Conservation (phyloP, 306 rosid species). For the Vicia villosa region DNA sequence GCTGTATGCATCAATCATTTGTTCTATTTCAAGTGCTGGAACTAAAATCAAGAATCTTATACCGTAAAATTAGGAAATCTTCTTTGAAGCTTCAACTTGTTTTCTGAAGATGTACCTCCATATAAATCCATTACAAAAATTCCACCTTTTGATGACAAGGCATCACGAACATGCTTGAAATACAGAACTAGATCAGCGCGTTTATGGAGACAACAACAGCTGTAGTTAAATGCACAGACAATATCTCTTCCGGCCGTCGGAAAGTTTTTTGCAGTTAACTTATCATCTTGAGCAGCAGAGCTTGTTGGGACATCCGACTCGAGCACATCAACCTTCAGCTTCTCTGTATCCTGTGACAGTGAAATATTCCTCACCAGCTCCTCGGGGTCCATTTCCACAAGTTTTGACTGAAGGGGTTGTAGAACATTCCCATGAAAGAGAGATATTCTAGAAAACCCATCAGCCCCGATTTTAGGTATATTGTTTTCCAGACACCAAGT, state of each 20-base stretch:
- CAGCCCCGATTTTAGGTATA: conserved; percentile 64
- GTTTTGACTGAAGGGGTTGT: conserved; percentile 71
- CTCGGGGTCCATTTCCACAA: conserved; percentile 50
- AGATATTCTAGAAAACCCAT: conserved; percentile 73
- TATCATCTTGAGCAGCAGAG: conserved; percentile 43
- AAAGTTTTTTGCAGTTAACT: conserved; percentile 43
- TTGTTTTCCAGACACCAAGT: conserved; percentile 86
- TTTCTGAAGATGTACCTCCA: conserved; percentile 91
- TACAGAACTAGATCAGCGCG: conserved; percentile 74
- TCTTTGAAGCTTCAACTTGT: conserved; percentile 78
- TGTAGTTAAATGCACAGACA: conserved; percentile 90
- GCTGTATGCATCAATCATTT: conserved; percentile 11
- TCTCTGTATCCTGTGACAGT: conserved; percentile 44
- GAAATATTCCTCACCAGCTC: conserved; percentile 53
- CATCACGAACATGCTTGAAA: conserved; percentile 71
- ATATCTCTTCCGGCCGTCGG: conserved; percentile 68
- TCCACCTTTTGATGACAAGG: conserved; percentile 78
- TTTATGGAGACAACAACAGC: conserved; percentile 93
- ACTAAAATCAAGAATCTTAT: conserved; percentile 32
- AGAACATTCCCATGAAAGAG: conserved; percentile 93
- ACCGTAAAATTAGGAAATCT: conserved; percentile 89
- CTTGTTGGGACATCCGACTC: conserved; percentile 45
- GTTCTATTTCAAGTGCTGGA: background rate
- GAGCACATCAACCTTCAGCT: conserved; percentile 31
- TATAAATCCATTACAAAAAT: conserved; percentile 93